Conservation (phyloP, 2,329 filamentous ascomycete genomes). For the Hypoxylon sp. region DNA sequence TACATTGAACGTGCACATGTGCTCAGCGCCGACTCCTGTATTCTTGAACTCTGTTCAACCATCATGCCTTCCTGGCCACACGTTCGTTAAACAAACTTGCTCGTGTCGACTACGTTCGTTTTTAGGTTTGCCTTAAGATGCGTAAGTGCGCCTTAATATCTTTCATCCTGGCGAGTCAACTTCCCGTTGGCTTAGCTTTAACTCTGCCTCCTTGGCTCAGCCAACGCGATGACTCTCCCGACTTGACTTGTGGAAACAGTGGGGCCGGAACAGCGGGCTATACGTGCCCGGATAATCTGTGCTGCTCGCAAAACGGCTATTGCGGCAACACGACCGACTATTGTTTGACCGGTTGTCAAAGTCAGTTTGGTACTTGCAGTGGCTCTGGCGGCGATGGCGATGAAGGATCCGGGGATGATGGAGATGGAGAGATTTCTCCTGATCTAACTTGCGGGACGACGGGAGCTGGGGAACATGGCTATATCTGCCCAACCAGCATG, state of each 20-base stretch:
- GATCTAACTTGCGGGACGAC: slow-evolving; percentile 47
- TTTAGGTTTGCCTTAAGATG: slow-evolving; percentile 31
- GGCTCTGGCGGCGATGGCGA: slow-evolving; percentile 39
- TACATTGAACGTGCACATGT: no score
- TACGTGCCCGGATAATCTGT: slow-evolving; percentile 44
- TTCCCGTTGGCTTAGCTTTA: slow-evolving; percentile 43
- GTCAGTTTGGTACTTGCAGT: slow-evolving; percentile 33
- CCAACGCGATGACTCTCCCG: slow-evolving; percentile 40
- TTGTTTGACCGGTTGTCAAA: slow-evolving; percentile 38
- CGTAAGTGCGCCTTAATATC: slow-evolving; percentile 11
- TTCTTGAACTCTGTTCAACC: slow-evolving; percentile 10
- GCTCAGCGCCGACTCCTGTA: slow-evolving; percentile 11
- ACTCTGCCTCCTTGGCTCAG: slow-evolving; percentile 35
- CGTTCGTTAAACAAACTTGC: slow-evolving; percentile 31
- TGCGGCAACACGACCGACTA: slow-evolving; percentile 39
- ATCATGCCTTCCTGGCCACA: slow-evolving; percentile 5
- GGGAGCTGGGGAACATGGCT: slow-evolving; percentile 45
- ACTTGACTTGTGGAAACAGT: slow-evolving; percentile 45
- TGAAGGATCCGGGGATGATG: slow-evolving; percentile 27
- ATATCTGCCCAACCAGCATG: slow-evolving; percentile 43
- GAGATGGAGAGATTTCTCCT: slow-evolving; percentile 38
- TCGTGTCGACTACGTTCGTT: slow-evolving; percentile 35
- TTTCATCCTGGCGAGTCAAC: slow-evolving; percentile 38
- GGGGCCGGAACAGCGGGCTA: slow-evolving; percentile 46
- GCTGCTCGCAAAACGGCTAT: slow-evolving; percentile 45